These are phyloP conservation scores for Acanthamoeba triangularis DNA, from an alignment of 208 protist genomes.

Conservation along the genomic window DNA sequence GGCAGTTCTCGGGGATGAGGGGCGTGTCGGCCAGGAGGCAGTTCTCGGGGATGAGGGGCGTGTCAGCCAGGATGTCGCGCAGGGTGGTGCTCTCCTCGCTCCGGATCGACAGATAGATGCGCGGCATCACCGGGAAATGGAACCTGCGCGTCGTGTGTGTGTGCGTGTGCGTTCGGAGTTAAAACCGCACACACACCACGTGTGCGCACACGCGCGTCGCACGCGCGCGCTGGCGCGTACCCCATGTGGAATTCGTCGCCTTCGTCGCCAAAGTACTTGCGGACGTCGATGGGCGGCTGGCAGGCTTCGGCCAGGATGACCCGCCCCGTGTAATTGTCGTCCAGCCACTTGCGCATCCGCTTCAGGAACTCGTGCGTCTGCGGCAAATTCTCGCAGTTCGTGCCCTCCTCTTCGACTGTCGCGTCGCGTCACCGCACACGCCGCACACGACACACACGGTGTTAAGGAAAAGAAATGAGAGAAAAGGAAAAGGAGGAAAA, in stretches of 20 bases:
- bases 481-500: neutral
- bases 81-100: constrained; percentile 77
- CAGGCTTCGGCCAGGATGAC: constrained; percentile 89
- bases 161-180: neutral
- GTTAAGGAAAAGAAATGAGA: neutral
- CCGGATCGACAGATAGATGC: constrained; percentile 87
- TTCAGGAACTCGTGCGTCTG: constrained; percentile 90
- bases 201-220: neutral
- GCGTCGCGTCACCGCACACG: too few relatives aligned
- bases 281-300: constrained; percentile 85
- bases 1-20: too few relatives aligned
- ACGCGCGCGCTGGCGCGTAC: neutral
- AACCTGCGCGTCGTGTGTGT: constrained; percentile 61
- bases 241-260: constrained; percentile 91
- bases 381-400: constrained; percentile 88
- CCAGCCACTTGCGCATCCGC: constrained; percentile 83
- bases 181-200: neutral
- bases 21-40: constrained; percentile 75
- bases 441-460: neutral
- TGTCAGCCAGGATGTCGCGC: constrained; percentile 83
- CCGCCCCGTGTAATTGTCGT: constrained; percentile 85
- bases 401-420: constrained; percentile 86
- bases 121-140: constrained; percentile 90
- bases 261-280: constrained; percentile 88
- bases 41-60: constrained; percentile 84